Conservation (phyloP, 306 rosid species). For the Cucurbita moschata region DNA sequence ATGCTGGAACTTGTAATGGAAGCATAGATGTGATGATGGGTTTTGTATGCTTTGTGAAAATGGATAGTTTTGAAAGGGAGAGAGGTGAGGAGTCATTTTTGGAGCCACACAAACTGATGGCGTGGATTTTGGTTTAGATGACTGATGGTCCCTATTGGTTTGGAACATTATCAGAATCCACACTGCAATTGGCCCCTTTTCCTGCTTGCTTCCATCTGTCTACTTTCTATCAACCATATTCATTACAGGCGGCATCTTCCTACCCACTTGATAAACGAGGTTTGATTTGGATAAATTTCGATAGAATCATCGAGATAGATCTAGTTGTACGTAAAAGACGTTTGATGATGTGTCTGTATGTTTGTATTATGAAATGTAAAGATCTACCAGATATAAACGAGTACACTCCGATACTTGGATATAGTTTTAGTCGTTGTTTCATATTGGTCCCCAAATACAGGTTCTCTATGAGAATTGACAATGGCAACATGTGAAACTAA, state of each 20-base stretch:
- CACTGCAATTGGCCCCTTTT: constrained; percentile 1
- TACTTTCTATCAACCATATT: neutral
- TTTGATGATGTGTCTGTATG: neutral
- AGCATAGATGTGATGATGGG: neutral
- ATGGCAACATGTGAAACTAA: neutral
- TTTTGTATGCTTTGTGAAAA: neutral
- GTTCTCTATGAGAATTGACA: neutral
- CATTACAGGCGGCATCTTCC: neutral
- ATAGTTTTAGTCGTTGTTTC: too few relatives aligned
- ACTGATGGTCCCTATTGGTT: neutral
- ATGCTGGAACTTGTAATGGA: neutral
- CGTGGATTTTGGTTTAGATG: neutral
- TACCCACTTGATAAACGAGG: neutral
- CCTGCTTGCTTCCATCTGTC: neutral
- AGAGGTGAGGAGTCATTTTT: neutral
- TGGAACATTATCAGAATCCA: neutral
- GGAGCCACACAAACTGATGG: constrained; percentile 9
- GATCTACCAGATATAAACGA: too few relatives aligned
- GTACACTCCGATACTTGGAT: too few relatives aligned
- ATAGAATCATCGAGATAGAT: neutral
- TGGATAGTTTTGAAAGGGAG: neutral
- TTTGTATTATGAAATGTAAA: too few relatives aligned
- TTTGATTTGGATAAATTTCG: too few relatives aligned
- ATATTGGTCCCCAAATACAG: too few relatives aligned
- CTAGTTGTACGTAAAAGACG: too few relatives aligned